These are phyloP conservation scores for Ophiocytium majus DNA, from an alignment of 352 stramenopile species.

Conservation along the genomic window DNA sequence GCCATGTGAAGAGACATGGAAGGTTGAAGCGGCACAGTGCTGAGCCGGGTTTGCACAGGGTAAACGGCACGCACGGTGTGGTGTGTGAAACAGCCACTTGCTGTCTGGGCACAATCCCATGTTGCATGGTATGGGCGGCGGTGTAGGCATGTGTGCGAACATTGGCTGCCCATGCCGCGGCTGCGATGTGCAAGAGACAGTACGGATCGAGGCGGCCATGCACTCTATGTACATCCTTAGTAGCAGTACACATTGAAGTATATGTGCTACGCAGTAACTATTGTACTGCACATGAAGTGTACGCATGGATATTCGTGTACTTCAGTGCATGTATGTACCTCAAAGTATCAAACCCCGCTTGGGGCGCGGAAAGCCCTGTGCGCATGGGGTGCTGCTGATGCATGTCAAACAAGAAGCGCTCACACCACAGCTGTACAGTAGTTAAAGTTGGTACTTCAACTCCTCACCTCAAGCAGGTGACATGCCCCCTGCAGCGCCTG, in stretches of 20 bases:
- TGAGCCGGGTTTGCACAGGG: no score
- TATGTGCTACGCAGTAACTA: no score
- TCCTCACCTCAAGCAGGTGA: constrained; percentile 75
- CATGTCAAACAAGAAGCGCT: neutral
- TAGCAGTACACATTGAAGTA: neutral
- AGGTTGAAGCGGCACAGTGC: no score
- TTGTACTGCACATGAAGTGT: no score
- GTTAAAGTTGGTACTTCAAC: neutral
- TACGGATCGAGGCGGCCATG: neutral
- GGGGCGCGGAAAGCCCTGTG: no score
- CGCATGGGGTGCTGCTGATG: no score
- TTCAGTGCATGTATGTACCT: neutral
- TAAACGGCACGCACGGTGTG: neutral
- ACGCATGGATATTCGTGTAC: no score
- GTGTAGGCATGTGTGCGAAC: no score
- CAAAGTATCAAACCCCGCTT: neutral
- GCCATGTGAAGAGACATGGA: no score
- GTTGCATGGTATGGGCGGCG: neutral
- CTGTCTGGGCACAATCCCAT: neutral
- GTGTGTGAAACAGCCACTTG: neutral
- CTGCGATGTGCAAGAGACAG: neutral
- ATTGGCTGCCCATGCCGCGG: no score
- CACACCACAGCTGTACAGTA: neutral
- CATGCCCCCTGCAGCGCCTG: constrained; percentile 80
- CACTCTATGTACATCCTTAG: neutral